These are phyloP conservation scores for Babesia ovis DNA, from an alignment of 169 alveolate genomes.

Conservation along the genomic window DNA sequence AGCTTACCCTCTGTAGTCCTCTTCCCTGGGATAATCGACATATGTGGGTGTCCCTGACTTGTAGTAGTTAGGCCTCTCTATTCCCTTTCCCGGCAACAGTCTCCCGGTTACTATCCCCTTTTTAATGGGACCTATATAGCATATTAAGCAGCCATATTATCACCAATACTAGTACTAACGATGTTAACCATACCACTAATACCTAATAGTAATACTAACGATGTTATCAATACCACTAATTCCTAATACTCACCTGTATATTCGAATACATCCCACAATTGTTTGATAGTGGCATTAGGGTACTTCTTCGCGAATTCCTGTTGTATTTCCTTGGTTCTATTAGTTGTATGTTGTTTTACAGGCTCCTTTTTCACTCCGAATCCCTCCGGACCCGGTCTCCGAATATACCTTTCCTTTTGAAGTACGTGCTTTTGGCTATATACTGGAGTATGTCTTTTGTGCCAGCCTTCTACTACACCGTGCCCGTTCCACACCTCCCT, in stretches of 20 bases:
- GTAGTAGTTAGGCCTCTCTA: slow-evolving; percentile 70
- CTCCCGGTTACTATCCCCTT: slow-evolving; percentile 71
- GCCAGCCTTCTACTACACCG: no score
- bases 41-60: slow-evolving; percentile 67
- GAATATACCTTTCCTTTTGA: slow-evolving; percentile 51
- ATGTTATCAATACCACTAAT: background rate
- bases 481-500: no score
- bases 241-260: slow-evolving; percentile 55
- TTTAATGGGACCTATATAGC: slow-evolving; percentile 54
- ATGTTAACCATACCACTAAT: background rate
- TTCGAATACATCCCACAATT: slow-evolving; percentile 42
- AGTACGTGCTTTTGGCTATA: slow-evolving; percentile 55
- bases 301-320: slow-evolving; percentile 24
- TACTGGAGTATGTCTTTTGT: no score
- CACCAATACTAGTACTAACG: background rate
- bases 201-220: background rate
- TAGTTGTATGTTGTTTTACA: background rate
- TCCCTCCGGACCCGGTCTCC: slow-evolving; percentile 44
- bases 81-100: slow-evolving; percentile 63
- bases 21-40: slow-evolving; percentile 59
- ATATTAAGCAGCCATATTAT: no score
- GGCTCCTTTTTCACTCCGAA: slow-evolving; percentile 14
- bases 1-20: slow-evolving; percentile 4
- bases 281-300: slow-evolving; percentile 47
- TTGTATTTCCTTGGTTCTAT: slow-evolving; percentile 21